Evolutionary conservation across 352 stramenopile genomes (phyloP), one percentile per base, ranked within the genome.

Genomic region (Pythium aristosporum): DNA sequence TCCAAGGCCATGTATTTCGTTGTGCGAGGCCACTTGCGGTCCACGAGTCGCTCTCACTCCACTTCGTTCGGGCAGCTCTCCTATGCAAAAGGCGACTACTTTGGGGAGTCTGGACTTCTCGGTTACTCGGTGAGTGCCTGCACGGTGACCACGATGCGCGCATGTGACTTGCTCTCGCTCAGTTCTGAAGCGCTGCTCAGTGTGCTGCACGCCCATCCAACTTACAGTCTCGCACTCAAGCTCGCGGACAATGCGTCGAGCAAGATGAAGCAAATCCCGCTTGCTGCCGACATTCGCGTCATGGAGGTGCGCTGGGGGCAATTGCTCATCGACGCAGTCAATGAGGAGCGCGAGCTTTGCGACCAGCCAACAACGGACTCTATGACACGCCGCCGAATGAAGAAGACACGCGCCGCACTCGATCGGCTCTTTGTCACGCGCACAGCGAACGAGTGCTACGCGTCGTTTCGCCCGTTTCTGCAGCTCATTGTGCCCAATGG

Each of bases 1-100:
- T 72, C 78, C 30, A 86, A 82, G 39, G 65, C 71, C 30, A 89
- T 91, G 82, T 88, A 85, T 46, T 87, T 91, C 43, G 78, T 91
- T n/a, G 76, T 86, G 0, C 69, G 69, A 47, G 82, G 82, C 0
- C 61, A 76, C 36, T 48, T 91, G 7, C 71, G 73, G 43, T 73
- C 72, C 0, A 68, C 60, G 0, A 85, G 69, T 42, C 66, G 63
- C 3, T 60, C 76, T 1, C 63, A 84, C 4, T 41, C 69, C 4
- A 65, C 52, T 2, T 9, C 65, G 25, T 69, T 67, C 48, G 50
- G 51, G 11, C 63, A 71, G 18, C 37, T 61, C 0, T 75, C 63
- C 25, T 88, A 76, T 47, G 28, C 43, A 21, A 86, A 88, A 30
- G 79, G 76, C 13, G 72, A 84, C 28, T 88, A 85, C 55, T 88